Evolutionary conservation across 139 green algal species (phyloP), one percentile per base, ranked within the genome.

Genomic region (Mesotaenium endlicherianum): DNA sequence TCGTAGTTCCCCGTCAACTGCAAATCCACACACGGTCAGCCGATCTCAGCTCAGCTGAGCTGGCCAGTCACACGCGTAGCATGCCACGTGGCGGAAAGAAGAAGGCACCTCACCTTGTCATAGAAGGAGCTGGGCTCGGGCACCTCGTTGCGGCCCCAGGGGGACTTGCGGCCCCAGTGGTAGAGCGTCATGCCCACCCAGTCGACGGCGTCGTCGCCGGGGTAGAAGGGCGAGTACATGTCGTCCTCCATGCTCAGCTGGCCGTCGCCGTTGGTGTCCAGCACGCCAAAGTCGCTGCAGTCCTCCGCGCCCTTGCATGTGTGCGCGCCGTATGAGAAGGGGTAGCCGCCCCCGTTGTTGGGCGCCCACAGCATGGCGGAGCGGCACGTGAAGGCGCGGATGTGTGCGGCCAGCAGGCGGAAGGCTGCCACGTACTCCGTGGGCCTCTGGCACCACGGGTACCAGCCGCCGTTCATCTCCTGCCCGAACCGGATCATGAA

Each of bases 151-250:
- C 41, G 36, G 4, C 70, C 70, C 70, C 70, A 79, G 30, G 70
- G 70, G 14, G 36, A 71, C 17, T 79, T 79, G 17, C 36, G 70
- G 5, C 70, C 70, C 70, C 70, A 79, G 47, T 79, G 70, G 47
- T 82, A 82, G 31, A 82, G 38, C 8, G 75, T 78, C 75, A 82
- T 76, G 0, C 75, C 75, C 5, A 82, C 75, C 45, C 43, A 82
- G 55, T 82, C 75, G 31, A 40, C 31, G 16, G 39, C 45, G 45
- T 82, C 75, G 47, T 76, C 45, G 11, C 75, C 75, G 4, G 75
- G 75, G 17, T 78, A 82, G 75, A 70, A 82, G 6, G 75, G 75
- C 55, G 43, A 38, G 17, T 82, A 82, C 75, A 77, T 76, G 75
- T 82, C 75, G 17, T 82, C 75, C 47, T 11, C 45, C 75, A 77